Evolutionary conservation across 2,329 filamentous ascomycete species (phyloP), one percentile per base, ranked within the genome.

Genomic region (Pseudophaeomoniella oleicola): DNA sequence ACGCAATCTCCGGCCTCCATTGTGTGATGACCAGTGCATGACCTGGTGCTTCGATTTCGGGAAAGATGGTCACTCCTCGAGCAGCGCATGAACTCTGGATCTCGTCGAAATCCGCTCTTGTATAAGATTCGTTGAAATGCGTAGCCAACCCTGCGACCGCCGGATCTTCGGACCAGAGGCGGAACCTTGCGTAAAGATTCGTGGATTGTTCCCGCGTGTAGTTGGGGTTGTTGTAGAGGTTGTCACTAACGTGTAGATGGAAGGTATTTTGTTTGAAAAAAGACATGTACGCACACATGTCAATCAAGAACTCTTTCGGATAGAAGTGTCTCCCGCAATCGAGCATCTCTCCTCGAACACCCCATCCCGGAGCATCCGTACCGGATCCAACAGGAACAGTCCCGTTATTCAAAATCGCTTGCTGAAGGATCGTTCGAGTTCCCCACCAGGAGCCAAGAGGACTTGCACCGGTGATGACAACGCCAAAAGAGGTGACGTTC

Each of bases 231-330:
- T 67, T 63, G 47, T 63, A 63, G 3, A 70, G 52, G 44, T 74
- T 75, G 47, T 76, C 72, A 41, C 64, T 71, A 3, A 72, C 57
- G 46, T 76, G 72, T 13, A 75, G 50, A 32, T 75, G 72, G 36
- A 75, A 67, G 1, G 64, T 64, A 42, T 72, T 74, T 43, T 74
- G 64, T 46, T 75, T 76, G 55, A 72, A 75, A 47, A 70, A 75
- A 17, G 70, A 74, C 42, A 72, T 65, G 49, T 74, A 75, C 0
- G 64, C 61, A 50, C 72, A 75, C 42, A 75, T 54, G n/a, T 75
- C 70, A 30, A 62, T 57, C 12, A 75, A 46, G 42, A 72, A 75
- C 11, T 62, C 55, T 4, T 60, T 54, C 0, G 71, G 64, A 43
- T 75, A 75, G 48, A 64, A 75, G 46, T 75, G 69, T 2, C 71